Conservation (phyloP, 1,284 basidiomycete genomes). For the Violaceomyces palustris region DNA sequence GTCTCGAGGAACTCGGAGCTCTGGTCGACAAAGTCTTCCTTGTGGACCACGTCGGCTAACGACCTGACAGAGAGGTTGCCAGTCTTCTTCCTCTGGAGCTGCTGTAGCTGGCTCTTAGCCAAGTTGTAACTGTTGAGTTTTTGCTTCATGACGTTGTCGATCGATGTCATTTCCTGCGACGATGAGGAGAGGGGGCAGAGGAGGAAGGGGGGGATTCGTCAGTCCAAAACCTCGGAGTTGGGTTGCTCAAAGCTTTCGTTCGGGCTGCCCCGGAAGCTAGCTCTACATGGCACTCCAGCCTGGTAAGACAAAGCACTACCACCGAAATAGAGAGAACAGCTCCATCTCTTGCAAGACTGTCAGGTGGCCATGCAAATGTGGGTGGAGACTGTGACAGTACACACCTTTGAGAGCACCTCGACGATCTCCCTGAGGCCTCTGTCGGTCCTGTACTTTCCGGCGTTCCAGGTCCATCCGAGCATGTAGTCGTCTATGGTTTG, state of each 20-base stretch:
- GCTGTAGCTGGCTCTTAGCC: conserved; percentile 85
- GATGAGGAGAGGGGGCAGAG: too few species aligned
- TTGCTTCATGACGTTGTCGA: conserved; percentile 58
- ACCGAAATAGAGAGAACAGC: too few species aligned
- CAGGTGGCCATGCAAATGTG: not conserved
- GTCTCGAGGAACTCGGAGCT: conserved; percentile 93
- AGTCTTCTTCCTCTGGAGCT: conserved; percentile 91
- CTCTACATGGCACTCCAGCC: too few species aligned
- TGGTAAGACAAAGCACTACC: too few species aligned
- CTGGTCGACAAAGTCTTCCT: conserved; percentile 69
- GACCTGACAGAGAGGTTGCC: conserved; percentile 89
- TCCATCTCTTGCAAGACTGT: too few species aligned
- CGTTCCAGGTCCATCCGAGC: conserved; percentile 69
- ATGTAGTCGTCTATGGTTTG: conserved; percentile 75
- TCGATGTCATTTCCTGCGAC: conserved; percentile 45
- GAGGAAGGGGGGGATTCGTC: not conserved
- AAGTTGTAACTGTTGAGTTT: conserved; percentile 89
- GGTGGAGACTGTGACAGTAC: too few species aligned
- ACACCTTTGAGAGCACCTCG: conserved; percentile 74
- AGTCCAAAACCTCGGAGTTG: too few species aligned
- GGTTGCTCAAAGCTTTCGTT: too few species aligned
- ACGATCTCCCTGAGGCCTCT: conserved; percentile 73
- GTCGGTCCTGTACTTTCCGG: conserved; percentile 76
- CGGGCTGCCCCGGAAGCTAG: too few species aligned
- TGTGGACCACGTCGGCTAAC: conserved; percentile 76